phyloP scores from a whole-genome alignment of 2,329 filamentous ascomycete species.

The Echinosphaeria canescens region DNA sequence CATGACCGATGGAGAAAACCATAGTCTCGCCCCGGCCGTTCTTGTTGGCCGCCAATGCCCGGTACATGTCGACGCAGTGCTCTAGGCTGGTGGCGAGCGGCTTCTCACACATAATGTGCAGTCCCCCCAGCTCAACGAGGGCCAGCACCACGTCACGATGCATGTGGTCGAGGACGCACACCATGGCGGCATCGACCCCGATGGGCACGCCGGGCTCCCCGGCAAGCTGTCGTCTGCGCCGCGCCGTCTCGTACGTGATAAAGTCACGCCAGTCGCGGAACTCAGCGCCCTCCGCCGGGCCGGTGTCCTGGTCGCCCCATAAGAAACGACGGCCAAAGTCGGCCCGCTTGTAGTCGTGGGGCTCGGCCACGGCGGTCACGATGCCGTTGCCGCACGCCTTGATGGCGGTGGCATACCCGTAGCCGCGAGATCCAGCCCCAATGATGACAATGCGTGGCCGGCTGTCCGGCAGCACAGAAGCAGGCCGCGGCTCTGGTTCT shows the following conservation, averaged over 20 bases:
- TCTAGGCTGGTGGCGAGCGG: slow-evolving; percentile 58
- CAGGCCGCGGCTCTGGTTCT: too few species aligned
- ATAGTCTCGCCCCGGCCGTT: background rate
- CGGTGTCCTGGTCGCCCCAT: slow-evolving; percentile 29
- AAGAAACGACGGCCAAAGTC: slow-evolving; percentile 51
- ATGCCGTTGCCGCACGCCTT: slow-evolving; percentile 37
- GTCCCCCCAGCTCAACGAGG: slow-evolving; percentile 41
- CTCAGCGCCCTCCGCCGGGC: slow-evolving; percentile 31
- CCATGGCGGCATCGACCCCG: slow-evolving; percentile 37
- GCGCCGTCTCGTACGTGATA: slow-evolving; percentile 41
- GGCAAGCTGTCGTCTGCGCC: slow-evolving; percentile 28
- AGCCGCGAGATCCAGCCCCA: slow-evolving; percentile 62
- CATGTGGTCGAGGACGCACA: slow-evolving; percentile 62
- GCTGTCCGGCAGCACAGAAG: too few species aligned
- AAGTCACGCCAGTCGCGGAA: slow-evolving; percentile 57
- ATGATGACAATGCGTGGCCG: slow-evolving; percentile 57
- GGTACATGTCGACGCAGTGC: slow-evolving; percentile 60
- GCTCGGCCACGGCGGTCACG: slow-evolving; percentile 62
- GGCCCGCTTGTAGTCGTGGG: slow-evolving; percentile 50
- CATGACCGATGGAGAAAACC: slow-evolving; percentile 80
- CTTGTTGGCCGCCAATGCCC: slow-evolving; percentile 19
- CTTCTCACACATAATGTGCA: slow-evolving; percentile 89
- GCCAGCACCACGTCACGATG: slow-evolving; percentile 61
- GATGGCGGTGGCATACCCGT: slow-evolving; percentile 48
- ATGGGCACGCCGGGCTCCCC: slow-evolving; percentile 20